These are phyloP conservation scores for Pichia exigua DNA, from an alignment of 805 yeast genomes.

Conservation along the genomic window DNA sequence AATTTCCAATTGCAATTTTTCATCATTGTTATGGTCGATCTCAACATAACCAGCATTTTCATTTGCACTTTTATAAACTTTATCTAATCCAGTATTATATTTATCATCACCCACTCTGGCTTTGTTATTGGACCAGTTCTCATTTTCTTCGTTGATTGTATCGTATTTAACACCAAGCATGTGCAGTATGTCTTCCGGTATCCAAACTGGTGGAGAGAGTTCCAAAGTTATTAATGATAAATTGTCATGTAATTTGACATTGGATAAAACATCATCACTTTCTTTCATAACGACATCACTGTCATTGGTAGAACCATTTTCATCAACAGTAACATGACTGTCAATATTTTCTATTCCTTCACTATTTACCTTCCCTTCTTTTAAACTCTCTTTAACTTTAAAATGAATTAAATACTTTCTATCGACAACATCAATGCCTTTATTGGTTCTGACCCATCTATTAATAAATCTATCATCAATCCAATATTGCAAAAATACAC, in stretches of 20 bases:
- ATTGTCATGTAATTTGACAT: not conserved
- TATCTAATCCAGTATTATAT: constrained; percentile 11
- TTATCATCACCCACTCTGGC: not conserved
- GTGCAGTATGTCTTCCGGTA: constrained; percentile 24
- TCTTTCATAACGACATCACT: not conserved
- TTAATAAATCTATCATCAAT: constrained; percentile 24
- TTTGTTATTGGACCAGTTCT: constrained; percentile 15
- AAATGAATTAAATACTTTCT: constrained; percentile 27
- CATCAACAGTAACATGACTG: not conserved
- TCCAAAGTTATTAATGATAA: constrained; percentile 21
- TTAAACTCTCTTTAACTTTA: constrained; percentile 23
- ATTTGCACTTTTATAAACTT: constrained; percentile 17
- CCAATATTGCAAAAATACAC: constrained; percentile 28
- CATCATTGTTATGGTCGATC: not conserved
- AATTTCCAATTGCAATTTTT: constrained; percentile 5
- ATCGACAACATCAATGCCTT: constrained; percentile 11
- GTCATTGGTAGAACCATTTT: not conserved
- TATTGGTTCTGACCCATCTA: constrained; percentile 12
- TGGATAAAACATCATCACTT: not conserved
- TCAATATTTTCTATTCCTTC: not conserved
- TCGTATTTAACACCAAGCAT: constrained; percentile 20
- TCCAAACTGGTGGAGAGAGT: constrained; percentile 27
- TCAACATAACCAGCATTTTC: constrained; percentile 1
- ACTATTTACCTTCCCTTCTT: not conserved
- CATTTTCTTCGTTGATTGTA: constrained; percentile 19